Evolutionary conservation across 2,329 filamentous ascomycete genomes (phyloP).

Genomic region (Botrytis deweyae): DNA sequence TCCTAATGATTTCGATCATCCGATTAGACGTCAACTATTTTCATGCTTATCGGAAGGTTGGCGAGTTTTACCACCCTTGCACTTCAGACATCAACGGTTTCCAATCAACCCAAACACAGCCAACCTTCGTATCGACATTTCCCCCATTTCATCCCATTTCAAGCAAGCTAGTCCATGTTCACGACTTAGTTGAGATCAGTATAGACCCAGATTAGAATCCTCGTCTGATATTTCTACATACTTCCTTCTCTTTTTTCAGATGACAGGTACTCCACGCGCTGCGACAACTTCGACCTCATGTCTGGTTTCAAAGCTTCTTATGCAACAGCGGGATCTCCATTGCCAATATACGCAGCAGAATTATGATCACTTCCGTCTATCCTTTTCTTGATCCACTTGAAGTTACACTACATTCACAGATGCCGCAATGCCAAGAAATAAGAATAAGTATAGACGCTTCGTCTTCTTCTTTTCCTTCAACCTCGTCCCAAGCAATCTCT

Average conservation of each 20-base stretch:
- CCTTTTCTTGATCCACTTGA: conserved; percentile 7
- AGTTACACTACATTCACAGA: conserved; percentile 18
- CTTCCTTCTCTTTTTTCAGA: conserved; percentile 32
- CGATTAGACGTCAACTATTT: background rate
- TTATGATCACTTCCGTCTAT: conserved; percentile 28
- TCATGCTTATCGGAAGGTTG: background rate
- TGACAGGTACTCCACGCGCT: conserved; percentile 27
- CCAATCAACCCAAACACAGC: conserved; percentile 26
- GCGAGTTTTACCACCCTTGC: conserved; percentile 31
- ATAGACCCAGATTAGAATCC: conserved; percentile 27
- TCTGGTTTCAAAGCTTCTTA: conserved; percentile 36
- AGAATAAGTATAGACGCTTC: conserved; percentile 36
- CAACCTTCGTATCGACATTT: conserved; percentile 10
- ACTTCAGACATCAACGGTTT: conserved; percentile 32
- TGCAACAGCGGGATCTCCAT: conserved; percentile 38
- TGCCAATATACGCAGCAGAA: conserved; percentile 31
- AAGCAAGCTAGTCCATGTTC: conserved; percentile 16
- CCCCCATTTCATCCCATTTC: conserved; percentile 19
- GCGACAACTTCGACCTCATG: conserved; percentile 35
- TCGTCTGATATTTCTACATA: conserved; percentile 23
- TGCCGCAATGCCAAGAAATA: conserved; percentile 35
- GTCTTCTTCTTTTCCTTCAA: conserved; percentile 29
- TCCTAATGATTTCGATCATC: background rate
- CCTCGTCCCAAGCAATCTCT: conserved; percentile 29
- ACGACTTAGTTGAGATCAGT: background rate